These are phyloP conservation scores for Emergomyces africanus DNA, from an alignment of 2,329 filamentous ascomycete species.

Conservation along the genomic window DNA sequence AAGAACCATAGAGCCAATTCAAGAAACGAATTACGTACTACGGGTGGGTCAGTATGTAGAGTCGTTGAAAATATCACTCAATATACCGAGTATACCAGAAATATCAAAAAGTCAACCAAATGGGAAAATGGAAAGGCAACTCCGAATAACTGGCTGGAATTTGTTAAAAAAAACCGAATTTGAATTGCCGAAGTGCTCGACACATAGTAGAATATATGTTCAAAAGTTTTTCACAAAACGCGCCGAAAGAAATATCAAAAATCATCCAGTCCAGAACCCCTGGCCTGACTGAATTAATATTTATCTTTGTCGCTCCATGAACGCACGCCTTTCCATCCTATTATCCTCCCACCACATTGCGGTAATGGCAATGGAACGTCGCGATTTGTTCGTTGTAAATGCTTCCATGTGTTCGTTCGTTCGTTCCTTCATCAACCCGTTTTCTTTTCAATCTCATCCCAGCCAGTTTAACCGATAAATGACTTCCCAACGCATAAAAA, in stretches of 20 bases:
- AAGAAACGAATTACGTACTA: not conserved
- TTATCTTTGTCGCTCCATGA: not conserved
- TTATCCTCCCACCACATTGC: not conserved
- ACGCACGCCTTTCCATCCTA: not conserved
- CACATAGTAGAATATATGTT: not conserved
- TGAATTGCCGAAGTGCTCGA: slow-evolving; percentile 2
- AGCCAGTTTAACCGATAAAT: not conserved
- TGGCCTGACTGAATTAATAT: not conserved
- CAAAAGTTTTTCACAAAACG: not conserved
- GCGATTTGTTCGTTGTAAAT: not conserved
- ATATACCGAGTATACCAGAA: not conserved
- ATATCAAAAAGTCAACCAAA: not conserved
- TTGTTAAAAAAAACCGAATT: not conserved
- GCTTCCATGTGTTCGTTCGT: not conserved
- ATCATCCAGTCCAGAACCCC: not conserved
- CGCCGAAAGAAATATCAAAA: not conserved
- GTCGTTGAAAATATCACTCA: not conserved
- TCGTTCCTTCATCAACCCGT: not conserved
- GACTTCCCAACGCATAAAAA: not conserved
- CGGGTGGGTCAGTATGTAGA: not conserved
- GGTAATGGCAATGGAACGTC: not conserved
- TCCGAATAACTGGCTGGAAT: not conserved
- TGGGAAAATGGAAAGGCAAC: not conserved
- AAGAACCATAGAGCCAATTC: not conserved
- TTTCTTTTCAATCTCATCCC: not conserved